Evolutionary conservation across 2,329 filamentous ascomycete genomes (phyloP), one percentile per base, ranked within the genome.

Genomic region (Hypoxylon sp.): DNA sequence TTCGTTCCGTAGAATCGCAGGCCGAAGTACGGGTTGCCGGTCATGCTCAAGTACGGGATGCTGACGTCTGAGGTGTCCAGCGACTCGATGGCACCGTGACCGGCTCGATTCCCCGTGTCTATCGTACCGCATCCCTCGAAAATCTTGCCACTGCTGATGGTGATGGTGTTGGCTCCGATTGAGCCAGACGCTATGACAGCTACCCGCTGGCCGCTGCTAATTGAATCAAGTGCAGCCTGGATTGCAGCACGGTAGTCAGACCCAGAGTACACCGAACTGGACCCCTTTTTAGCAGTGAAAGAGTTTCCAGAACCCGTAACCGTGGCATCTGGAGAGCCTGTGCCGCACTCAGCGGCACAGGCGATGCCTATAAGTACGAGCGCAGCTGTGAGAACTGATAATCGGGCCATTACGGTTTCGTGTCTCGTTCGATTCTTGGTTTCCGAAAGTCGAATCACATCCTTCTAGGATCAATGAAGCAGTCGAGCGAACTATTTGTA

Each of bases 121-220:
- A 84, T 80, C 32, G 79, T 82, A 30, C 81, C 80, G 63, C 81
- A 83, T 21, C 78, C 80, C 57, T 84, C 81, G 36, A 84, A 82
- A 30, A 71, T 83, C 66, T 81, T 81, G 47, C 80, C 79, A 61
- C 75, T 77, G 23, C 63, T 59, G 54, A 83, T 75, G 16, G 66
- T 73, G 62, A 83, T 77, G 25, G 77, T 81, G 59, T 62, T 73
- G n/a, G 77, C 73, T 20, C 79, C 80, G 42, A 83, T 81, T 31
- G 77, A 79, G 3, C 80, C 80, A 0, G 78, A 80, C 0, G 80
- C 79, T 0, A 80, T 75, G 46, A 84, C 76, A 1, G 78, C 68
- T 1, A 83, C 74, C 7, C 80, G 77, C 63, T 83, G 77, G 5
- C 80, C 80, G 38, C 71, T 73, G 58, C 64, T 67, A 57, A 82